Conservation (phyloP, 306 rosid genomes). For the Pueraria montana region DNA sequence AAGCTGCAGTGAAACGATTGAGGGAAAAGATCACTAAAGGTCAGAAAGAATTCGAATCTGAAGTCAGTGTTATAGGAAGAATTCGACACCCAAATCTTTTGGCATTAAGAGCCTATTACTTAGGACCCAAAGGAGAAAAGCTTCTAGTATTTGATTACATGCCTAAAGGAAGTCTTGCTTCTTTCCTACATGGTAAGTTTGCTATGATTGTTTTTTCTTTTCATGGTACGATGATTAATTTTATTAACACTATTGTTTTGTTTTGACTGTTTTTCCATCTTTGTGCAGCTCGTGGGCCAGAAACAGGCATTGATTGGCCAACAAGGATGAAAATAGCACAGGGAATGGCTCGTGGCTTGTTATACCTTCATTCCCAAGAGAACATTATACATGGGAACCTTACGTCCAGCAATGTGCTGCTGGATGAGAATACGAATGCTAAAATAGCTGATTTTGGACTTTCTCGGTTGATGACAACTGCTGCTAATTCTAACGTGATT, state of each 20-base stretch:
- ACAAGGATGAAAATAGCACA: slow-evolving; percentile 85
- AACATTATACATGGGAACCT: slow-evolving; percentile 88
- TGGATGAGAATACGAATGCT: slow-evolving; percentile 70
- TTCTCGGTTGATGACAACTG: slow-evolving; percentile 83
- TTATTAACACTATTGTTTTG: neutral
- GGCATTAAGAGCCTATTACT: slow-evolving; percentile 86
- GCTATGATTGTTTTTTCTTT: neutral
- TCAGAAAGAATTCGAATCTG: slow-evolving; percentile 88
- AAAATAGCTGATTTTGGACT: slow-evolving; percentile 86
- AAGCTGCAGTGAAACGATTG: slow-evolving; percentile 95
- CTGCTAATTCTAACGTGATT: slow-evolving; percentile 84
- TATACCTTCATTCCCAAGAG: slow-evolving; percentile 76
- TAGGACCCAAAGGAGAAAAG: slow-evolving; percentile 93
- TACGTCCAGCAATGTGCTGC: slow-evolving; percentile 78
- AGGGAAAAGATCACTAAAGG: slow-evolving; percentile 86
- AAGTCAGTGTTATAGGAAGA: slow-evolving; percentile 74
- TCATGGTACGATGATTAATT: neutral
- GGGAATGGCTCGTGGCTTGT: slow-evolving; percentile 78
- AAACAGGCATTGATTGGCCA: slow-evolving; percentile 78
- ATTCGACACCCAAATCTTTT: slow-evolving; percentile 84
- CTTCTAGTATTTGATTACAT: slow-evolving; percentile 90
- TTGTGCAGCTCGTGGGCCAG: slow-evolving; percentile 77
- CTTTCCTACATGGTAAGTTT: slow-evolving; percentile 82
- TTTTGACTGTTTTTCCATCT: slow-evolving; percentile 11
- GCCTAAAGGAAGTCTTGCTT: slow-evolving; percentile 80